A percentile compares a stretch with the other conserved stretches of the same genome.
Evolutionary conservation across 2,329 filamentous ascomycete species (phyloP).

Genomic region (Beauveria pseudobassiana): DNA sequence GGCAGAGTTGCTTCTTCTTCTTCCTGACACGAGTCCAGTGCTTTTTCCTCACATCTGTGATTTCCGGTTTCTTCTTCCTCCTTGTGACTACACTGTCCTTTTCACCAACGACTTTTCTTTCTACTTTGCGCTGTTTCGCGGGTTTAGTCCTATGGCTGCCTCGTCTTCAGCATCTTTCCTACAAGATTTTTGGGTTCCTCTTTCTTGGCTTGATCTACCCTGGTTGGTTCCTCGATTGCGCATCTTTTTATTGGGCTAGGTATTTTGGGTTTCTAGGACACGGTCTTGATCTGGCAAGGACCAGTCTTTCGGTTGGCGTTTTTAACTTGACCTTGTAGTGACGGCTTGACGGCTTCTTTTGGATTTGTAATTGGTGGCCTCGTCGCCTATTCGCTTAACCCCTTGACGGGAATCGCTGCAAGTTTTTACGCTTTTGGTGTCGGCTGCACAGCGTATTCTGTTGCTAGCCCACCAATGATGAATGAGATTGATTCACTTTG

Average conservation of each 20-base stretch:
- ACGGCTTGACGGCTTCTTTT: neutral
- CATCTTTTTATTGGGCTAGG: neutral
- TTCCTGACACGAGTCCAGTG: neutral
- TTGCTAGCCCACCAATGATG: neutral
- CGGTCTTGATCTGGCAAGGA: neutral
- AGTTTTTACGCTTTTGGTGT: neutral
- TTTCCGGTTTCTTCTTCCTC: neutral
- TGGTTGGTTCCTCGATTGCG: too few species aligned
- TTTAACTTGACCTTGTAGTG: neutral
- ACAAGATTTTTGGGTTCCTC: slow-evolving; percentile 8
- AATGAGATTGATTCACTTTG: neutral
- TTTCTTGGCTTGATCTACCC: neutral
- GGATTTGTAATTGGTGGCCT: neutral
- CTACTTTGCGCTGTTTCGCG: neutral
- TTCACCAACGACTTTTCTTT: neutral
- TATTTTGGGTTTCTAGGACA: neutral
- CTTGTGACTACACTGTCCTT: slow-evolving; percentile 6
- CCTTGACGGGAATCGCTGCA: neutral
- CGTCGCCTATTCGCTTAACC: neutral
- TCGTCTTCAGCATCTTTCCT: slow-evolving; percentile 2
- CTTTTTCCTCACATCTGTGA: neutral
- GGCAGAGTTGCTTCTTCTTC: slow-evolving; percentile 1
- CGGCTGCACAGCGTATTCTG: neutral
- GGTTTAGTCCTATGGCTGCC: neutral
- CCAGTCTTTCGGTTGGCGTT: neutral